Evolutionary conservation across 768 basidiomycete species (phyloP), one percentile per base, ranked within the genome.

Genomic region (Lactifluus subvellereus): DNA sequence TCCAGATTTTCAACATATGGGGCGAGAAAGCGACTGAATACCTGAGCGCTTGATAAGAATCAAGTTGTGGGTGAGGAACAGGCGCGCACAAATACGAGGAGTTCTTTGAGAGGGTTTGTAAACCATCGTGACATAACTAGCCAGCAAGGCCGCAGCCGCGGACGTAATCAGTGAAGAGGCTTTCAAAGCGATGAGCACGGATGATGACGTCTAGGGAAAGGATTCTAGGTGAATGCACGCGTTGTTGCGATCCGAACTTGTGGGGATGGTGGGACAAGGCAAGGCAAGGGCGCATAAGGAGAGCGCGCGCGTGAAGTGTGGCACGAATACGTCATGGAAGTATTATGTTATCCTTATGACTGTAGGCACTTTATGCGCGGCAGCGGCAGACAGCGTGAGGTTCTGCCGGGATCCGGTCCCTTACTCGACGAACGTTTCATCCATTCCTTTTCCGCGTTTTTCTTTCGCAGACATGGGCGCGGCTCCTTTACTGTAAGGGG

Each of bases 1-100:
- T 98, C 94, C 73, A 99, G 77, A 72, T 98, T 96, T 78, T 94
- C 93, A 67, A 98, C 89, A 82, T 98, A 98, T 0, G 93, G 94
- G 32, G 91, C 91, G 54, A 97, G 84, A 66, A 94, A 89, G 67
- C 89, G 85, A 73, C 95, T 95, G 77, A 97, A 90, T 68, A 94
- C 73, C 90, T 85, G 37, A n/a, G 16, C 38, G 38, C 18, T 16
- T 22, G 32, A 54, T 65, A 35, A 63, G 62, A 16, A 53, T 45
- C 10, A 30, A 43, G 16, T 20, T n/a, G 37, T 18, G 33, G 8
- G 14, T 38, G 32, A 38, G 32, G 52, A 59, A 47, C 48, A 54
- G 37, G 32, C 27, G 79, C 85, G 66, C 61, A 92, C 91, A 61
- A 90, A 82, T 74, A 89, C 87, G 68, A 92, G 75, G 45, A 91